Percentiles rank a stretch among this genome's conserved stretches.
Evolutionary conservation across 1,284 basidiomycete genomes (phyloP).

Genomic region (Malassezia sympodialis): DNA sequence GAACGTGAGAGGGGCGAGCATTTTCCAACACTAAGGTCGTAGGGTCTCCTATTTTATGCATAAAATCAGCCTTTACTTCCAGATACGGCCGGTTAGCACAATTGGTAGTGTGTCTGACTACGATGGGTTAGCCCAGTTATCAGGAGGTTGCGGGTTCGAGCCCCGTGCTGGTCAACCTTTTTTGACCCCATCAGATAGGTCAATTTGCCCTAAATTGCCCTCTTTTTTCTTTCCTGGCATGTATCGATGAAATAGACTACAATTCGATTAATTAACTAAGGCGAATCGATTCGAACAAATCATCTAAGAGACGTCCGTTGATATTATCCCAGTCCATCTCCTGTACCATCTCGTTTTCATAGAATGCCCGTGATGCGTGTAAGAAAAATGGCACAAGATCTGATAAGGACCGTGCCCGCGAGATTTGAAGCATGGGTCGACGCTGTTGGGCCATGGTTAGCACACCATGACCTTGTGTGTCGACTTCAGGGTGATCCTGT

Average conservation of each 20-base stretch:
- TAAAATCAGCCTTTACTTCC: background rate
- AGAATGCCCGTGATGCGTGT: constrained; percentile 9
- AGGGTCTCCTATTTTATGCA: background rate
- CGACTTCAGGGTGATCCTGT: background rate
- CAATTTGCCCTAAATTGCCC: too few relatives aligned
- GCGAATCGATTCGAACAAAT: constrained; percentile 24
- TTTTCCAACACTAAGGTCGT: background rate
- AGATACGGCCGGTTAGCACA: constrained; percentile 17
- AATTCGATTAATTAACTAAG: background rate
- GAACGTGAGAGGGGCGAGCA: background rate
- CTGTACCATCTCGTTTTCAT: constrained; percentile 1
- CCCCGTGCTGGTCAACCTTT: constrained; percentile 23
- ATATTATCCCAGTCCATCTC: constrained; percentile 19
- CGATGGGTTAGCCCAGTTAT: constrained; percentile 10
- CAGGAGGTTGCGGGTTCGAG: constrained; percentile 26
- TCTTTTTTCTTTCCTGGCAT: too few relatives aligned
- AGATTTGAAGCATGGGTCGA: background rate
- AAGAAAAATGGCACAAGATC: constrained; percentile 17
- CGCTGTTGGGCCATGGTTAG: background rate
- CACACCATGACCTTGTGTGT: background rate
- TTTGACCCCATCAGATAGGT: background rate
- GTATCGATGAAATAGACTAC: too few relatives aligned
- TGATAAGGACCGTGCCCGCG: constrained; percentile 1
- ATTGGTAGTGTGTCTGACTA: constrained; percentile 26
- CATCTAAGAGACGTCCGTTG: constrained; percentile 22